phyloP scores from a whole-genome alignment of 495 filamentous ascomycete genomes.

The Chaetomium tenue region DNA sequence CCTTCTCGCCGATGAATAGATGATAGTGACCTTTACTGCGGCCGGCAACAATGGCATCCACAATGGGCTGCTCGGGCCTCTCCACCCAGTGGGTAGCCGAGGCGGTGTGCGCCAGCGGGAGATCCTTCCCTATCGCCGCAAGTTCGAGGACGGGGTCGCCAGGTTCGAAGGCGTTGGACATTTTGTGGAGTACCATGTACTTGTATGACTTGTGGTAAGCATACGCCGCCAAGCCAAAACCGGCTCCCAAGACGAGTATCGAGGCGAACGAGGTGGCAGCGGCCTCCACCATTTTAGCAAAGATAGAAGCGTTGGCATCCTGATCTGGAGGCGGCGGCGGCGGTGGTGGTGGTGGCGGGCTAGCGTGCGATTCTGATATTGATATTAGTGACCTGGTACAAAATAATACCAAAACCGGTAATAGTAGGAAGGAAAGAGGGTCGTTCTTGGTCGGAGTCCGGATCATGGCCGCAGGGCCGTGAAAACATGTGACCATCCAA shows the following conservation, averaged over 20 bases:
- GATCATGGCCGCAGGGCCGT: neutral
- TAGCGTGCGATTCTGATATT: constrained; percentile 4
- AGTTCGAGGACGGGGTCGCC: constrained; percentile 90
- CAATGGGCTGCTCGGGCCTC: constrained; percentile 72
- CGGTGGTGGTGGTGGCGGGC: constrained; percentile 16
- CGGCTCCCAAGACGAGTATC: constrained; percentile 73
- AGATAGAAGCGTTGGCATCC: constrained; percentile 38
- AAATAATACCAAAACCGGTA: neutral
- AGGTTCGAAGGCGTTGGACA: constrained; percentile 86
- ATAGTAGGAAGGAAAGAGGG: neutral
- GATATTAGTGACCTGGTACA: neutral
- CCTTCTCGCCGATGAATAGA: constrained; percentile 93
- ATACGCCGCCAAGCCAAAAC: constrained; percentile 71
- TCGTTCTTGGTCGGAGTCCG: neutral
- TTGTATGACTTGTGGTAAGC: constrained; percentile 89
- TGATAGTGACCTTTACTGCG: constrained; percentile 74
- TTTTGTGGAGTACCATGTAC: constrained; percentile 79
- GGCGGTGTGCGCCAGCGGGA: constrained; percentile 47
- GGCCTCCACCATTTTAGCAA: constrained; percentile 77
- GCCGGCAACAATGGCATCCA: constrained; percentile 77
- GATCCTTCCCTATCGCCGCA: constrained; percentile 65
- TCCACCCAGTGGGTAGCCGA: constrained; percentile 76
- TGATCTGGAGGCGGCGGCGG: constrained; percentile 29
- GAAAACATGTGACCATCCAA: neutral
- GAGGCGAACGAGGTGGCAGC: constrained; percentile 86